Evolutionary conservation across 2,329 filamentous ascomycete species (phyloP), one percentile per base, ranked within the genome.

Genomic region (Chaetomium sp.): DNA sequence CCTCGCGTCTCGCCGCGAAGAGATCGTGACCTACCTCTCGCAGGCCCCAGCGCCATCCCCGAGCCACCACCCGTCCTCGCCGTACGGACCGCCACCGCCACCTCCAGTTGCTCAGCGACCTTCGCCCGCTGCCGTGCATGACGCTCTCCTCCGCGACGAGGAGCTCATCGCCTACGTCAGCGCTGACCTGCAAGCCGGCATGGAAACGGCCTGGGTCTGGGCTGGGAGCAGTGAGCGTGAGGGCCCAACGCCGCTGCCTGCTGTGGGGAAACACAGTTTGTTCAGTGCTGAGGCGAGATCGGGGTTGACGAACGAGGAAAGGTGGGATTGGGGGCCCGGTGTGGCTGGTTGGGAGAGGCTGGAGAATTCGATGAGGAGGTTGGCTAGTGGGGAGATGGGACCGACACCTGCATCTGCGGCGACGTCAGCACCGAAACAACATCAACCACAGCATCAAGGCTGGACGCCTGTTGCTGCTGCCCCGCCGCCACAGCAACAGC

Each of bases 121-220:
- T 5, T 56, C 61, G 2, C 56, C 55, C 2, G n/a, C 44, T 4
- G 59, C 58, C 12, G 45, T 66, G 19, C 61, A 62, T 51, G 73
- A 76, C 3, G 66, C 68, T 1, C 63, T 79, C 14, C 49, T 75
- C 46, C 76, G 78, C 3, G 91, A 99, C 65, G 91, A 97, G 67
- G 92, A 96, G 68, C 80, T 97, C 63, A 74, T 97, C 34, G 89
- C 86, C 0, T 96, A 96, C 65, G 84, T 88, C 1, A 92, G 88
- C 35, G 88, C 86, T 0, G 94, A 97, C 71, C 77, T 95, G 65
- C 92, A 97, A 71, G 88, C 86, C 1, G 84, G 80, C n/a, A 77
- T 79, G 0, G 86, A 91, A 52, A 82, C 82, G 38, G 85, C 86
- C 10, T 97, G 92, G 92, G 81, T 91, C 4, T 96, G 91, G 92